Conservation (phyloP, 1,284 basidiomycete genomes). For the Ganoderma lingzhi region DNA sequence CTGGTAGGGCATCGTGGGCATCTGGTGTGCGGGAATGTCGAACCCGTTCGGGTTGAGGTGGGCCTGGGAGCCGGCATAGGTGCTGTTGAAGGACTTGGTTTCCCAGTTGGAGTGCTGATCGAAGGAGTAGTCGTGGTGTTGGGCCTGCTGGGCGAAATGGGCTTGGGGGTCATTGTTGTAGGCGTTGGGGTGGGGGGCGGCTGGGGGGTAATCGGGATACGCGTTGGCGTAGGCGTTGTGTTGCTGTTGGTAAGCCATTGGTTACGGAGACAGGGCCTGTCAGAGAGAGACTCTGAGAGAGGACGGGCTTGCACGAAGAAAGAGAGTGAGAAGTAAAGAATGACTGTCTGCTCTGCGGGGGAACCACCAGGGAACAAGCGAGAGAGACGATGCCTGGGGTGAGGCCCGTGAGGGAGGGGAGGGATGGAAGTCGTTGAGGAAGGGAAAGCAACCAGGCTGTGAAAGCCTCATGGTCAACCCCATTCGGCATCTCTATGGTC, state of each 20-base stretch:
- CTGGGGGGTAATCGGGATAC: constrained; percentile 46
- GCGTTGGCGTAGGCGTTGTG: constrained; percentile 53
- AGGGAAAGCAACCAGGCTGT: constrained; percentile 15
- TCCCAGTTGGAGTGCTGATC: constrained; percentile 66
- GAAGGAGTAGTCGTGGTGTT: constrained; percentile 37
- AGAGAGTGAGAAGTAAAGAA: constrained; percentile 26
- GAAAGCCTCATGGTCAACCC: constrained; percentile 3
- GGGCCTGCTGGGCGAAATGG: constrained; percentile 29
- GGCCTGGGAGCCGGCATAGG: constrained; percentile 71
- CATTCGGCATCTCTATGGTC: constrained; percentile 5
- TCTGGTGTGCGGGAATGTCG: constrained; percentile 61
- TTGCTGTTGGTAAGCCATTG: constrained; percentile 63
- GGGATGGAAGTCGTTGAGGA: constrained; percentile 19
- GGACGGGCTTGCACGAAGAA: constrained; percentile 21
- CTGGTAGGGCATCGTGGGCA: constrained; percentile 58
- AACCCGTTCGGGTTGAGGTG: constrained; percentile 65
- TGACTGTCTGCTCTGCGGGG: constrained; percentile 33
- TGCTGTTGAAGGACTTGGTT: constrained; percentile 69
- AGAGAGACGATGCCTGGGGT: constrained; percentile 29
- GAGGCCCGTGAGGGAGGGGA: constrained; percentile 7
- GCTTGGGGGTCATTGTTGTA: constrained; percentile 44
- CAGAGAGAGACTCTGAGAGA: not conserved
- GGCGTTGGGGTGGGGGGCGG: constrained; percentile 13
- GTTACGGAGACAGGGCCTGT: constrained; percentile 12
- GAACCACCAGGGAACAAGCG: constrained; percentile 34